A percentile compares a stretch with the other conserved stretches of the same genome.
phyloP scores from a whole-genome alignment of 306 rosid species.

The Vigna angularis region DNA sequence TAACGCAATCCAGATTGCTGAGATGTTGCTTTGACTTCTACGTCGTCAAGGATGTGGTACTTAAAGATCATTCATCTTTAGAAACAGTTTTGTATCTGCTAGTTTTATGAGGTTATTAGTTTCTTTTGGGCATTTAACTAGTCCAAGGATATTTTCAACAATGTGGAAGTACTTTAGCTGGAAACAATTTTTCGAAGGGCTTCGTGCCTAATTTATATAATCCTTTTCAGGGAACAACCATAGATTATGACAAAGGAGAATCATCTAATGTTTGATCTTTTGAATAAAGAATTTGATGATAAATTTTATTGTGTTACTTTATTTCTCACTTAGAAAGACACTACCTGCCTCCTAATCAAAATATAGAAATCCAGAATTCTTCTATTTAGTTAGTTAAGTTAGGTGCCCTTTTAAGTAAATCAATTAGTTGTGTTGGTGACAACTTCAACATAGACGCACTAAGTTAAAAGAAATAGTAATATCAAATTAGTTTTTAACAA shows the following conservation, averaged over 20 bases:
- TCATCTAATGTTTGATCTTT: not conserved
- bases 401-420: not conserved
- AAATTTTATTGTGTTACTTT: not conserved
- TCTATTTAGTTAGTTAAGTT: not conserved
- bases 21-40: slow-evolving; percentile 74
- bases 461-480: not conserved
- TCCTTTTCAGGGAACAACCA: not conserved
- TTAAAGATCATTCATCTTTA: slow-evolving; percentile 19
- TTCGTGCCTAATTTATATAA: not conserved
- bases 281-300: not conserved
- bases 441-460: not conserved
- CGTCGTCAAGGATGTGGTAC: slow-evolving; percentile 26
- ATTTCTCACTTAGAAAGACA: not conserved
- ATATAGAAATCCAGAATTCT: not conserved
- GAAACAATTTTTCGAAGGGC: slow-evolving; percentile 3
- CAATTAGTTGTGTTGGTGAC: not conserved
- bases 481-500: too few species aligned
- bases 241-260: not conserved
- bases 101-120: slow-evolving; percentile 30
- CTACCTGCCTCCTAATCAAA: not conserved
- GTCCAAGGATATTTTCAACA: slow-evolving; percentile 11
- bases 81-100: slow-evolving; percentile 47
- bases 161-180: slow-evolving; percentile 19
- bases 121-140: slow-evolving; percentile 30
- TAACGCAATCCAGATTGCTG: slow-evolving; percentile 96